Evolutionary conservation across 257 asterid genomes (phyloP), one percentile per base, ranked within the genome.

Genomic region (Solanum dulcamara): DNA sequence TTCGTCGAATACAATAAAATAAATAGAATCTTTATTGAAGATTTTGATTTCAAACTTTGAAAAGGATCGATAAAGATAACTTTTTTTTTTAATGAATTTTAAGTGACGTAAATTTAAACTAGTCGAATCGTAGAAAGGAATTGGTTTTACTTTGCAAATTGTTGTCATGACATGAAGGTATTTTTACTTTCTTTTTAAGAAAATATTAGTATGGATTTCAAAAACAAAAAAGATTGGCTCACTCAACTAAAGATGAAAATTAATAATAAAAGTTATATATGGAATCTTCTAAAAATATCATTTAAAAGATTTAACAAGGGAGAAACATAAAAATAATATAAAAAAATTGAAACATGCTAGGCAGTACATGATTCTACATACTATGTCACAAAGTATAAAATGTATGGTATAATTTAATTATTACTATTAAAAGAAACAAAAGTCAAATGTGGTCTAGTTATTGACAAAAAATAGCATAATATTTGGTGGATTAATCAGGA

Each of bases 361-460:
- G 79, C 93, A 89, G 85, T 85, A 87, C 72, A 42, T 22, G 80
- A 51, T 35, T 50, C 66, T 26, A 32, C 37, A 44, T 53, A 84
- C 86, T 48, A 68, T 50, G 64, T 67, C 68, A 64, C 4, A 74
- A 46, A 24, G 72, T 77, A 83, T 81, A 51, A 77, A 51, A 53
- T 30, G 33, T 24, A 50, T 28, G 15, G 40, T 48, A 30, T 18
- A 48, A 9, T 18, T 7, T 18, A 28, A 53, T 53, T 62, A 62
- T 28, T 30, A 66, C 7, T 33, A 77, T 32, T 53, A 66, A 89
- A 80, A 6, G 40, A 26, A 22, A 79, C 75, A 79, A 85, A 90
- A 87, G 90, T 90, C 91, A 90, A 91, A 89, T 71, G 77, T 40
- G 70, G 86, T 80, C 66, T 72, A 67, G 64, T 88, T 83, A 48